phyloP scores from a whole-genome alignment of 75 land plant species.

The Selaginella moellendorffii region DNA sequence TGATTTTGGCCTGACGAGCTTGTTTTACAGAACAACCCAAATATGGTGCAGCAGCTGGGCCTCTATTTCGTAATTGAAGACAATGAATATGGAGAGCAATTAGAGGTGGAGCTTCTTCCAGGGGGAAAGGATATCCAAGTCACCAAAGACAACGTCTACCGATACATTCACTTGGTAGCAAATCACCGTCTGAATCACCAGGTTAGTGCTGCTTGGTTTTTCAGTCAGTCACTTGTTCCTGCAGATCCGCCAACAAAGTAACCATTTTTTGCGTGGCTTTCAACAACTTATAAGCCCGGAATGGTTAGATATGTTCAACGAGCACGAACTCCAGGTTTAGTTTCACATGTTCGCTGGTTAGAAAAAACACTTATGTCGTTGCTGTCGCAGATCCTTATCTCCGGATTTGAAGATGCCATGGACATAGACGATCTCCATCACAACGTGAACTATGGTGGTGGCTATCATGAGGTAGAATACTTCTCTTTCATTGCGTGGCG shows the following conservation, averaged over 20 bases:
- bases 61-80: slow-evolving; percentile 77
- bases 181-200: slow-evolving; percentile 72
- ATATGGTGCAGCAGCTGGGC: slow-evolving; percentile 62
- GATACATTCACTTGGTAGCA: slow-evolving; percentile 72
- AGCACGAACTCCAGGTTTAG: slow-evolving; percentile 84
- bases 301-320: slow-evolving; percentile 94
- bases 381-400: slow-evolving; percentile 53
- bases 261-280: slow-evolving; percentile 70
- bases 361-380: background rate
- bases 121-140: slow-evolving; percentile 82
- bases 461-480: slow-evolving; percentile 61
- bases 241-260: slow-evolving; percentile 82
- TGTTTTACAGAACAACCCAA: slow-evolving; percentile 47
- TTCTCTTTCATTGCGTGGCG: background rate
- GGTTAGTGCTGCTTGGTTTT: slow-evolving; percentile 27
- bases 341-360: too few species aligned
- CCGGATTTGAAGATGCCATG: slow-evolving; percentile 77
- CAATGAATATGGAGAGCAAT: slow-evolving; percentile 95
- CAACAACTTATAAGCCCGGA: slow-evolving; percentile 70
- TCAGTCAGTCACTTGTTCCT: background rate
- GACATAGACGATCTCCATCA: slow-evolving; percentile 62
- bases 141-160: slow-evolving; percentile 66
- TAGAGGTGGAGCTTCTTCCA: slow-evolving; percentile 63
- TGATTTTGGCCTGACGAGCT: background rate
- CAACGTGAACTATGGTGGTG: slow-evolving; percentile 64